Evolutionary conservation across 441 rosid species (phyloP), one percentile per base, ranked within the genome.

Genomic region (Brassica balearica): DNA sequence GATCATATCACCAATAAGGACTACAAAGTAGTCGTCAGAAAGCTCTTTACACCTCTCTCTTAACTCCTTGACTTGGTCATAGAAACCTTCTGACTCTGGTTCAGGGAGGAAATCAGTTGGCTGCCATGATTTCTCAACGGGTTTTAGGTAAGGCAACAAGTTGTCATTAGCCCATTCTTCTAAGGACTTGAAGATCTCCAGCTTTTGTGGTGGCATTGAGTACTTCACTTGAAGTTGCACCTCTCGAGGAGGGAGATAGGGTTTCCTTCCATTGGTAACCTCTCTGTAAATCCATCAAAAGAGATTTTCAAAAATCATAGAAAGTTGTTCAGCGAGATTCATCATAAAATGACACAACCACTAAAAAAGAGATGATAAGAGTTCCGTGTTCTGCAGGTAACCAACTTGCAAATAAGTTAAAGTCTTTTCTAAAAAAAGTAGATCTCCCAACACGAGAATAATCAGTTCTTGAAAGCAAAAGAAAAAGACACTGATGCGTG

Each of bases 1-100:
- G 77, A 87, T 85, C 90, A 87, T 87, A 79, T 87, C 88, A 15
- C 90, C 90, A 73, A 87, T 77, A 77, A 87, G 77, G 51, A 82
- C 88, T 3, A 84, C 84, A 20, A 85, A 85, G 71, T 84, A 87
- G 6, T 87, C 88, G 75, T 87, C 86, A 6, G 87, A 65, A 8
- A 87, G 82, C 71, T 85, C 90, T 34, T 73, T 79, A 25, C 82
- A 67, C 43, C 88, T 73, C 20, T 84, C 85, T 67, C 86, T 83
- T 46, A 87, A 64, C 75, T 87, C 87, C 77, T 76, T 87, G 12
- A 87, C 86, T 82, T 87, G 88, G 23, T 84, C 86, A 72, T 68
- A 81, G 82, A 85, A 85, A 58, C 84, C 90, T 65, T 85, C 88
- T 0, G 85, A 85, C n/a, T 82, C 84, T 20, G 87, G 48, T 64